Evolutionary conservation across 495 filamentous ascomycete genomes (phyloP), one percentile per base, ranked within the genome.

Genomic region (Trypethelium eluteriae): DNA sequence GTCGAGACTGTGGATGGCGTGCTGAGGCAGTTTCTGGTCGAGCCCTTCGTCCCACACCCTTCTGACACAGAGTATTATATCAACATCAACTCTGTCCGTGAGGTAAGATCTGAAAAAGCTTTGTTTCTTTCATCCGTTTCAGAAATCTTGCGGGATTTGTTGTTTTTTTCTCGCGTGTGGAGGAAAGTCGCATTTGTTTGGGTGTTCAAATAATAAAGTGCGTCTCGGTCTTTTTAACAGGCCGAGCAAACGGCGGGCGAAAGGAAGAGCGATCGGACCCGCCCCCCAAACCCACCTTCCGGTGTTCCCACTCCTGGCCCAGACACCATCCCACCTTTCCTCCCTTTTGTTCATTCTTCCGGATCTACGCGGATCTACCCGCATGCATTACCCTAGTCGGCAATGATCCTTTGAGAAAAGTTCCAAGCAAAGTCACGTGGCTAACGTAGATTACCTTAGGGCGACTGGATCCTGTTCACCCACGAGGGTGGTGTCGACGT

Each of bases 401-500:
- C 25, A 25, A 25, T 25, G 25, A 25, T 25, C 25, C 25, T 25
- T 25, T 25, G 25, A 25, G 25, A 25, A 25, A 25, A 25, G 25
- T 25, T 25, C 25, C 25, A 25, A 0, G 1, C 25, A 25, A 25
- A 1, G 25, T 25, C 25, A 34, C 35, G 38, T 62, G 18, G 57
- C 68, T 67, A 64, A 68, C 62, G 47, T 41, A 38, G 64, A 68
- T 67, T n/a, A 46, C 11, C 76, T 5, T 53, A 98, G 94, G 94
- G 95, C 74, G 94, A 99, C 80, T 96, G 91, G 91, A 97, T 99
- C 79, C 91, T 98, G 74, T 98, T 98, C 84, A 96, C 91, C 69
- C 91, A 98, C 80, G 95, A 99, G 81, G 94, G 94, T 83, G 94
- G 94, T 87, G 93, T 99, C 70, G 94, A 98, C 78, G 94, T 98